Base-by-base conservation (phyloP, 805 yeast species). In the Nakazawaea holstii region DNA sequence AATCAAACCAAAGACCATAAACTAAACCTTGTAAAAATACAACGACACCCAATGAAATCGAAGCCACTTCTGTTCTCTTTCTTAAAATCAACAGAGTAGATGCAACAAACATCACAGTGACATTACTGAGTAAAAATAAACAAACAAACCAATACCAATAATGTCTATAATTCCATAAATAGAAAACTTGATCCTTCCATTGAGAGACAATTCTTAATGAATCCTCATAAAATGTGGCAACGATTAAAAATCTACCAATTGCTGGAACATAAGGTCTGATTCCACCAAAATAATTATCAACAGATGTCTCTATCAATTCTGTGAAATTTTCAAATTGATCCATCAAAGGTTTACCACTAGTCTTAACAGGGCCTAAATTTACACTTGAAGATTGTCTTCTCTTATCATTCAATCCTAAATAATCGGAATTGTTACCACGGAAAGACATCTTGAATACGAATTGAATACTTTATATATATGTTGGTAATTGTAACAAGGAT, bases 191-290 rank as follows among this genome's bases (percentile, higher is more conserved):
- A 59, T 88, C 96, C 32, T 76, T 66, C 97, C 97, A 92, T 69
- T 91, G 97, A 6, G 89, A 69, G 45, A 82, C 56, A 58, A 92
- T 87, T 65, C 99, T 78, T 45, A 84, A 62, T 3, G 96, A 78
- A 61, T 94, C 98, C 67, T 92, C 98, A 55, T 81, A 79, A 62
- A 91, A 92, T 0, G 98, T 94, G 42, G 96, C 95, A 48, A 92
- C 96, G 52, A 92, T 91, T 54, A 91, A 78, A 51, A 87, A 80
- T 49, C 98, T 76, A 35, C 97, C 98, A 57, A 92, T 79, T 20
- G 82, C 81, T 8, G 98, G 97, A 42, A 91, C 83, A 58, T 80
- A 83, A 0, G 92, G 92, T 61, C 76, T 82, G 39, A 83, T 60
- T 45, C 79, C 70, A 54, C 74, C 62, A 46, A 67, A 57, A 70